Evolutionary conservation across 2,329 filamentous ascomycete species (phyloP).

Genomic region (Diaporthe sp.): DNA sequence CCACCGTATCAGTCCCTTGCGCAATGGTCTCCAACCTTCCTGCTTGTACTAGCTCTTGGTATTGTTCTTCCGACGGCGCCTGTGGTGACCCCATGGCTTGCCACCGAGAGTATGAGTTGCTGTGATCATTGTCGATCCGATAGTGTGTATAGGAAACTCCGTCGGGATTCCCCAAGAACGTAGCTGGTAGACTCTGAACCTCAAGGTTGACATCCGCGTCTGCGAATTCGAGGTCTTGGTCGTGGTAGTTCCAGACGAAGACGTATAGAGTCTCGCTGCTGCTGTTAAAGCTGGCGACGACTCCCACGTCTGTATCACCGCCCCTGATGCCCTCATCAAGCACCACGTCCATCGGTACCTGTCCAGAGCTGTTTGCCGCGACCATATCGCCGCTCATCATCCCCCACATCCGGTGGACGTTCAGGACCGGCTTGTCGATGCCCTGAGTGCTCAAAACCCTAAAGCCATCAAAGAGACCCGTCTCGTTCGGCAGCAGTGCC

Average conservation of each 20-base stretch:
- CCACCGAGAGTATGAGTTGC: conserved; percentile 25
- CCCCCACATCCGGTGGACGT: conserved; percentile 24
- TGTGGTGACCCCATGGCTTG: conserved; percentile 26
- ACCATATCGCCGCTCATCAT: conserved; percentile 24
- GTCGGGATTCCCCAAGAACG: neutral
- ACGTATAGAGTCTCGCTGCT: conserved; percentile 5
- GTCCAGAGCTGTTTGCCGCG: conserved; percentile 2
- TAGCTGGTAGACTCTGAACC: neutral
- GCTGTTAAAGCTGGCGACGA: conserved; percentile 15
- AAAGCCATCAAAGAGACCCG: conserved; percentile 19
- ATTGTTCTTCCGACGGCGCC: conserved; percentile 15
- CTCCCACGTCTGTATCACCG: conserved; percentile 9
- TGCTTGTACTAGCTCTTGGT: conserved; percentile 1
- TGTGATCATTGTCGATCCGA: conserved; percentile 20
- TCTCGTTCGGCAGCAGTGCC: conserved; percentile 14
- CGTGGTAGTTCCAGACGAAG: conserved; percentile 27
- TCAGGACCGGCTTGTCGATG: conserved; percentile 24
- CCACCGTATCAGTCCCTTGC: too few relatives aligned
- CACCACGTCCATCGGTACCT: conserved; percentile 10
- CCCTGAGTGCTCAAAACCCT: conserved; percentile 23
- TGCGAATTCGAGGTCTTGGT: neutral
- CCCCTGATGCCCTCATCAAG: neutral
- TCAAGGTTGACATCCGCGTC: neutral
- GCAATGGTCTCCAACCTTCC: neutral
- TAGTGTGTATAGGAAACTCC: conserved; percentile 2